A percentile compares a stretch with the other conserved stretches of the same genome.
Evolutionary conservation across 371 early-diverging fungal species (phyloP).

Genomic region (Apophysomyces variabilis): DNA sequence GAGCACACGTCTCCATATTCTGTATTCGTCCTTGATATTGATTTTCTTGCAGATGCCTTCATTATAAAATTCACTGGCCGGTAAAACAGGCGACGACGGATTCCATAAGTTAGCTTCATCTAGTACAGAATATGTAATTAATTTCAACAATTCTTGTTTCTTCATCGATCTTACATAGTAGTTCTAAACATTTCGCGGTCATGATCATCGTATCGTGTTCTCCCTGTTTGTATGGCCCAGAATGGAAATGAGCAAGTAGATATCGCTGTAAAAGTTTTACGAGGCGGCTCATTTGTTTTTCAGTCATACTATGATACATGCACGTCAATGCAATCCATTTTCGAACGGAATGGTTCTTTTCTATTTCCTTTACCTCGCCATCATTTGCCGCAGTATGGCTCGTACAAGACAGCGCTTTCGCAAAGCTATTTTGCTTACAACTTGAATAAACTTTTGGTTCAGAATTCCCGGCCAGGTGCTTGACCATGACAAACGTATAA

Average conservation of each 20-base stretch:
- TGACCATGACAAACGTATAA: neutral
- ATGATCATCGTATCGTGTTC: slow-evolving; percentile 66
- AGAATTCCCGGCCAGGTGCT: slow-evolving; percentile 27
- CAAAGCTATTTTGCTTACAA: slow-evolving; percentile 28
- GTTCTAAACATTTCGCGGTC: slow-evolving; percentile 61
- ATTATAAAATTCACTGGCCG: slow-evolving; percentile 66
- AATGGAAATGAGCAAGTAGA: slow-evolving; percentile 55
- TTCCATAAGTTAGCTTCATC: slow-evolving; percentile 30
- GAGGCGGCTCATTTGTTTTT: slow-evolving; percentile 24
- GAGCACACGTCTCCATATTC: slow-evolving; percentile 64
- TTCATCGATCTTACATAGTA: slow-evolving; percentile 49
- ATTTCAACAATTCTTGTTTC: too few species aligned
- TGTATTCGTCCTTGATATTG: slow-evolving; percentile 83
- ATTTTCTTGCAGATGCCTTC: slow-evolving; percentile 60
- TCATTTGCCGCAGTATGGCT: slow-evolving; percentile 12
- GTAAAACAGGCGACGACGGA: slow-evolving; percentile 35
- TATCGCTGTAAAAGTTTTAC: slow-evolving; percentile 37
- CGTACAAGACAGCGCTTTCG: slow-evolving; percentile 12
- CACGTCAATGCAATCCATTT: neutral
- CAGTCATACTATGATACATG: slow-evolving; percentile 22
- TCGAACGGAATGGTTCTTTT: neutral
- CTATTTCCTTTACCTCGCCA: slow-evolving; percentile 20
- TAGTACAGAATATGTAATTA: slow-evolving; percentile 2
- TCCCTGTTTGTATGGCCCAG: slow-evolving; percentile 50
- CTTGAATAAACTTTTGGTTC: slow-evolving; percentile 40